phyloP scores from a whole-genome alignment of 129 eudicot species.

The Logfia minima region DNA sequence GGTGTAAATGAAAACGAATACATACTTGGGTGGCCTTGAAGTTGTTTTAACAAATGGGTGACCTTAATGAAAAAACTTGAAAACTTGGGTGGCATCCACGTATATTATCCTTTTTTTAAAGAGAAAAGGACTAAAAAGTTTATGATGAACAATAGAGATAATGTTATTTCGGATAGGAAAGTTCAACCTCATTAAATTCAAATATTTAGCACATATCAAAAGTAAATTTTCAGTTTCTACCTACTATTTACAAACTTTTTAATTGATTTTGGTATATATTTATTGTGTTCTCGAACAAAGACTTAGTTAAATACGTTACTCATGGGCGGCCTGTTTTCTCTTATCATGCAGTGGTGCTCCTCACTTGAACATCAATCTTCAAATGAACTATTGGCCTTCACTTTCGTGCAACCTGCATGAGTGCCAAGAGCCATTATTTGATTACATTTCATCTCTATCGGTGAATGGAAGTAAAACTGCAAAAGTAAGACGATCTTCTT shows the following conservation, averaged over 20 bases:
- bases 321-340: constrained; percentile 7
- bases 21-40: not conserved
- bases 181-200: not conserved
- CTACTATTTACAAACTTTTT: not conserved
- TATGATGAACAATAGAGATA: not conserved
- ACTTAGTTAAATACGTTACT: not conserved
- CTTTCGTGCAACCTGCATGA: constrained; percentile 87
- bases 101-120: not conserved
- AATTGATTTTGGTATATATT: not conserved
- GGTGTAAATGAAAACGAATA: not conserved
- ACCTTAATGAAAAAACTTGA: not conserved
- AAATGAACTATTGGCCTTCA: constrained; percentile 96
- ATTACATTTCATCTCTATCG: constrained; percentile 66
- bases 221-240: not conserved
- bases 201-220: not conserved
- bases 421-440: constrained; percentile 82
- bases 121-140: not conserved
- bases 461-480: constrained; percentile 77
- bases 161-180: not conserved
- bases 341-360: constrained; percentile 69
- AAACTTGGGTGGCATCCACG: not conserved
- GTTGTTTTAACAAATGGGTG: not conserved
- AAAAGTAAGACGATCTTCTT: constrained; percentile 46
- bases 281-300: not conserved
- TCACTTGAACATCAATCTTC: constrained; percentile 88